Percentiles rank a stretch among this genome's conserved stretches.
Evolutionary conservation across 78 protist species (phyloP).

Genomic region (Planoprotostelium fungivorum): DNA sequence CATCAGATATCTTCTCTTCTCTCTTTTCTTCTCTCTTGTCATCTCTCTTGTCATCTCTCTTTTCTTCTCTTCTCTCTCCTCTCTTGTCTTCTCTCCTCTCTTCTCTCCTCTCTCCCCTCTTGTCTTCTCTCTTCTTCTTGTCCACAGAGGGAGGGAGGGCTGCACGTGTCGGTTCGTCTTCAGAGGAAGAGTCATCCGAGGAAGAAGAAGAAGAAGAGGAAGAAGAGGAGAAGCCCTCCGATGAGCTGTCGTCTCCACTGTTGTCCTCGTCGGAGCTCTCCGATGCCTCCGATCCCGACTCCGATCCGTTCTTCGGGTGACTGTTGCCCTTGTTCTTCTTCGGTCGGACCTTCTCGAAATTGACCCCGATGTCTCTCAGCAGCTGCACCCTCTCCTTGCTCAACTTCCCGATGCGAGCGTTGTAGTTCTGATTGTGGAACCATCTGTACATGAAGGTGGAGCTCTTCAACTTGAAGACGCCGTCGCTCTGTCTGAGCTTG

Average conservation of each 20-base stretch:
- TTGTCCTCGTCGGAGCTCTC: background rate
- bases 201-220: background rate
- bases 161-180: background rate
- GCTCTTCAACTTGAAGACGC: background rate
- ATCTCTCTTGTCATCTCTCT: background rate
- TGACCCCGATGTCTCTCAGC: background rate
- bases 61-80: background rate
- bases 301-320: background rate
- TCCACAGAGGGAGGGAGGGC: background rate
- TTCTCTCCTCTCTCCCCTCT: background rate
- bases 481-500: background rate
- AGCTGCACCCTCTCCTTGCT: background rate
- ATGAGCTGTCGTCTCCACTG: background rate
- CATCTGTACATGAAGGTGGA: background rate
- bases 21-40: background rate
- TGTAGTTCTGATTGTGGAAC: background rate
- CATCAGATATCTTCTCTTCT: background rate
- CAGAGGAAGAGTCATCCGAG: background rate
- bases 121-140: background rate
- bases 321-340: background rate
- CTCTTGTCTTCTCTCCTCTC: background rate
- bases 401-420: background rate
- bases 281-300: background rate
- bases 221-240: background rate
- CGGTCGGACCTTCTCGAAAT: background rate